A percentile compares a stretch with the other conserved stretches of the same genome.
These are phyloP conservation scores for Dujonia santamariae DNA, from an alignment of 1,139 yeast species.

Conservation along the genomic window DNA sequence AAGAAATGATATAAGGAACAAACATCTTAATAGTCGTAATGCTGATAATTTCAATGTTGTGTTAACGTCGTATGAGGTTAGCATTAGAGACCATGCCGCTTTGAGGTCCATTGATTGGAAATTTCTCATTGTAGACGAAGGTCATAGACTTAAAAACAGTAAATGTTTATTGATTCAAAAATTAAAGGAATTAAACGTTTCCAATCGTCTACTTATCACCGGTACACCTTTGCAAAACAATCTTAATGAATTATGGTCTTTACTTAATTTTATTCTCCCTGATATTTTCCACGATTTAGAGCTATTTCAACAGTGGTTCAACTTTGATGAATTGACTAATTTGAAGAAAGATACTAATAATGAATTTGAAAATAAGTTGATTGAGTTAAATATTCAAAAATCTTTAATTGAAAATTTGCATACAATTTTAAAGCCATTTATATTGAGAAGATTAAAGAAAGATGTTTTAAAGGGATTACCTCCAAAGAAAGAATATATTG, in stretches of 20 bases:
- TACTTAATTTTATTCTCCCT: constrained; percentile 83
- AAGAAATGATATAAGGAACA: constrained; percentile 38
- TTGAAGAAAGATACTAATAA: constrained; percentile 32
- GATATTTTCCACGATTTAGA: constrained; percentile 89
- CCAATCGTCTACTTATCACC: constrained; percentile 74
- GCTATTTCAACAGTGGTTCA: constrained; percentile 91
- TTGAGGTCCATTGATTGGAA: constrained; percentile 65
- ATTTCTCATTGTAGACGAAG: constrained; percentile 91
- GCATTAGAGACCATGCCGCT: constrained; percentile 60
- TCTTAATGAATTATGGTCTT: constrained; percentile 84
- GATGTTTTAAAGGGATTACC: constrained; percentile 71
- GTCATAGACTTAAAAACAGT: constrained; percentile 83
- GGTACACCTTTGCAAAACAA: constrained; percentile 96
- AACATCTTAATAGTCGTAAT: too few relatives aligned
- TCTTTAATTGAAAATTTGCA: constrained; percentile 74
- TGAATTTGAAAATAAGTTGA: constrained; percentile 34
- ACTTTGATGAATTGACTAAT: constrained; percentile 56
- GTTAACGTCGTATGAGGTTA: constrained; percentile 79
- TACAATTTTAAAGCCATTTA: constrained; percentile 82
- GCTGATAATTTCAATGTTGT: constrained; percentile 42
- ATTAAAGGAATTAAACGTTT: constrained; percentile 61
- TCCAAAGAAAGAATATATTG: constrained; percentile 82
- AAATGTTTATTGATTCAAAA: constrained; percentile 71
- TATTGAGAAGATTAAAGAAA: constrained; percentile 74
- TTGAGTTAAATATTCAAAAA: constrained; percentile 63